Percentiles rank a stretch among this genome's conserved stretches.
phyloP scores from a whole-genome alignment of 164 flowering plant species.

The Tetrastigma voinierianum region DNA sequence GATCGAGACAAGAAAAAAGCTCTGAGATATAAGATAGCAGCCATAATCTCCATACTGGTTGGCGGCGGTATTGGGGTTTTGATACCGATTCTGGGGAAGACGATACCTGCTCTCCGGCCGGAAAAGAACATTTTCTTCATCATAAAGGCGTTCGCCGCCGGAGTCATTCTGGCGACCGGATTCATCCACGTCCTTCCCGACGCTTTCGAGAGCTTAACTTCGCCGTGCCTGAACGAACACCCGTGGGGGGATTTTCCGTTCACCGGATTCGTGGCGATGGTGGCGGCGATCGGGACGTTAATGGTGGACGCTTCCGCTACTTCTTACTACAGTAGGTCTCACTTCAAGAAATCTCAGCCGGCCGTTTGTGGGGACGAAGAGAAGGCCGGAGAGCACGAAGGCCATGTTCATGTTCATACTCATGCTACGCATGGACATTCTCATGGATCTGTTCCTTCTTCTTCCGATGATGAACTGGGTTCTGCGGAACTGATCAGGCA shows the following conservation, averaged over 20 bases:
- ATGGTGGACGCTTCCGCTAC: slow-evolving; percentile 33
- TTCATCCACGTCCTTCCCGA: slow-evolving; percentile 45
- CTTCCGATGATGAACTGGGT: not conserved
- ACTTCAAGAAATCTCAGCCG: slow-evolving; percentile 10
- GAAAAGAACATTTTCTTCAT: slow-evolving; percentile 29
- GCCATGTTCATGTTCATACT: slow-evolving; percentile 28
- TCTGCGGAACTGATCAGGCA: slow-evolving; percentile 23
- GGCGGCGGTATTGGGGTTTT: slow-evolving; percentile 26
- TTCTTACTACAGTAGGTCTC: slow-evolving; percentile 6
- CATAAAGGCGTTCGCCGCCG: slow-evolving; percentile 44
- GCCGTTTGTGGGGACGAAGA: slow-evolving; percentile 13
- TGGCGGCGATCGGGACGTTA: slow-evolving; percentile 29
- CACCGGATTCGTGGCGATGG: slow-evolving; percentile 46
- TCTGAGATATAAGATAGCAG: slow-evolving; percentile 21
- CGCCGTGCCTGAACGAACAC: slow-evolving; percentile 27
- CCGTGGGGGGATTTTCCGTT: slow-evolving; percentile 46
- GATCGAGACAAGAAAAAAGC: slow-evolving; percentile 16
- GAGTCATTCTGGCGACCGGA: slow-evolving; percentile 43
- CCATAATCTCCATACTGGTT: slow-evolving; percentile 23
- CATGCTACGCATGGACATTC: slow-evolving; percentile 36
- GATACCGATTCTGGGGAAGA: slow-evolving; percentile 27
- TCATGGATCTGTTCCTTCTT: slow-evolving; percentile 22
- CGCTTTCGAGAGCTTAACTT: slow-evolving; percentile 27
- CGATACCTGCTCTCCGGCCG: slow-evolving; percentile 17
- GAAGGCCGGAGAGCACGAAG: slow-evolving; percentile 14